These are phyloP conservation scores for Batrachochytrium dendrobatidis DNA, from an alignment of 371 early-diverging fungal genomes.

Conservation along the genomic window DNA sequence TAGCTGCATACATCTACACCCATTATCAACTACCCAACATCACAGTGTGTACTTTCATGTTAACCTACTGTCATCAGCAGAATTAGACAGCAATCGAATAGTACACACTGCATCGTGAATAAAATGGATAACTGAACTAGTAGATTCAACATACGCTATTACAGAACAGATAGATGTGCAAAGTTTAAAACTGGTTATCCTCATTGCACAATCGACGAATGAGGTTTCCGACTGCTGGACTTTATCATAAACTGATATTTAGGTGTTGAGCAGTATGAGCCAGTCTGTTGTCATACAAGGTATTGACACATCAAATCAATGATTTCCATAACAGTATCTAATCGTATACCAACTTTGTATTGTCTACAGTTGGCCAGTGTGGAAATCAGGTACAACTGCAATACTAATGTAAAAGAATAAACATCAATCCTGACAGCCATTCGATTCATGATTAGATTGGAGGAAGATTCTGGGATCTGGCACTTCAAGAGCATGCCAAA, in stretches of 20 bases:
- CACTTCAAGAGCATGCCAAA: constrained; percentile 42
- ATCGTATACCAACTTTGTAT: too few species aligned
- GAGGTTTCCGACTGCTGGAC: too few species aligned
- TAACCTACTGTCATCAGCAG: too few species aligned
- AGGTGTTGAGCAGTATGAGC: constrained; percentile 23
- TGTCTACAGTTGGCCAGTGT: neutral
- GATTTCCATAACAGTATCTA: neutral
- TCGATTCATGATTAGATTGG: too few species aligned
- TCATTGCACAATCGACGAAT: neutral
- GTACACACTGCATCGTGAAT: neutral
- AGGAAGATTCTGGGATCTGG: constrained; percentile 46
- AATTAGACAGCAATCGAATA: too few species aligned
- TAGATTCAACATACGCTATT: neutral
- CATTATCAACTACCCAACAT: too few species aligned
- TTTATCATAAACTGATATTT: too few species aligned
- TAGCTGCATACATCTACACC: too few species aligned
- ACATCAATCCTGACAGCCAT: too few species aligned
- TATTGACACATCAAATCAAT: neutral
- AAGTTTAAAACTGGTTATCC: neutral
- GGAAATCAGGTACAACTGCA: neutral
- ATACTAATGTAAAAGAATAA: neutral
- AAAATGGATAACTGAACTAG: neutral
- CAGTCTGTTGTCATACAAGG: constrained; percentile 47
- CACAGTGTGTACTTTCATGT: too few species aligned
- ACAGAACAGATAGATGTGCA: neutral